Evolutionary conservation across 371 early-diverging fungal species (phyloP).

Genomic region (Dichotomocladium elegans): DNA sequence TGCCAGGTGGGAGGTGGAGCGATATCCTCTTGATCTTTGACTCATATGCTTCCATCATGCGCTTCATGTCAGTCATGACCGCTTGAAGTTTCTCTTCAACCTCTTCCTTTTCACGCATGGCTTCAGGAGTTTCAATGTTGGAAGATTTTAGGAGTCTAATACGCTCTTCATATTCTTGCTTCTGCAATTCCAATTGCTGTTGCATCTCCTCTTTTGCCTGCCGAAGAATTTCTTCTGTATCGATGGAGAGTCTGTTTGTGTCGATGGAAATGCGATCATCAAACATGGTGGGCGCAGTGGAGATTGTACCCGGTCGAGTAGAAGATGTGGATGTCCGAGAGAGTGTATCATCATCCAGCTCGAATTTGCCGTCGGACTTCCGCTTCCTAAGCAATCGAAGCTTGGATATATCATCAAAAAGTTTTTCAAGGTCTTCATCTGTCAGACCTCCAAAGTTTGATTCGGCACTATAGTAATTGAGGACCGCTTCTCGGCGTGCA

Average conservation of each 20-base stretch:
- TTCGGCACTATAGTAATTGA: conserved; percentile 48
- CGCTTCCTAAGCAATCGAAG: conserved; percentile 45
- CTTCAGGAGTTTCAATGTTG: too few species aligned
- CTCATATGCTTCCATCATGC: conserved; percentile 47
- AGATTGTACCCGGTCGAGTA: conserved; percentile 2
- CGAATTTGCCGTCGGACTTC: conserved; percentile 47
- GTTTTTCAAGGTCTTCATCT: conserved; percentile 56
- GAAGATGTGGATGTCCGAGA: not conserved
- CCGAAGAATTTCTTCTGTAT: conserved; percentile 50
- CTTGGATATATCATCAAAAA: conserved; percentile 54
- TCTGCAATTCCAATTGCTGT: conserved; percentile 39
- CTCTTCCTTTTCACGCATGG: too few species aligned
- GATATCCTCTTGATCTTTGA: conserved; percentile 51
- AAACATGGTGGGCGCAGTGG: conserved; percentile 13
- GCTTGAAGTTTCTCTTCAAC: conserved; percentile 51
- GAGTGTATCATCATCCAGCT: conserved; percentile 31
- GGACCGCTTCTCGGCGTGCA: conserved; percentile 70
- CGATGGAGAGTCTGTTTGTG: conserved; percentile 26
- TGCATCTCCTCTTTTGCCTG: conserved; percentile 53
- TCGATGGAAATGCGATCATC: conserved; percentile 39
- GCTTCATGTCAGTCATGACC: conserved; percentile 53
- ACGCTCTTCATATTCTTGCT: conserved; percentile 53
- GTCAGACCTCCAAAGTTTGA: conserved; percentile 45
- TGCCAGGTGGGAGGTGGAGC: conserved; percentile 21
- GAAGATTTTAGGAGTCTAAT: too few species aligned